Evolutionary conservation across 140 eudicot species (phyloP), one percentile per base, ranked within the genome.

Genomic region (Stevia rebaudiana): DNA sequence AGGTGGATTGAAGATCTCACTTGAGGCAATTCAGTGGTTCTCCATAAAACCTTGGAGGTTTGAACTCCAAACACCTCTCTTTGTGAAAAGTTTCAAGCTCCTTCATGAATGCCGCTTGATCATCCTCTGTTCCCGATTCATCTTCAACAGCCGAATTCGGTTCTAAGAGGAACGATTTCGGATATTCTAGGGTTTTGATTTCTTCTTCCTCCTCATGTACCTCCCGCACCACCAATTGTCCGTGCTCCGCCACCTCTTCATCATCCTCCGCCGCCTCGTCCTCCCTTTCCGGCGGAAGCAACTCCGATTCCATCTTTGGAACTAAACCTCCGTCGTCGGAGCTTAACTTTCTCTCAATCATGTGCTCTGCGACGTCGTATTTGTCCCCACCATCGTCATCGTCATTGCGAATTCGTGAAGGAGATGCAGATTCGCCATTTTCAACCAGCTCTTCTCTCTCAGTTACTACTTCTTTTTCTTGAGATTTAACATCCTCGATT

Each of bases 21-120:
- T 87, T 91, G 36, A 91, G 94, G 70, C 83, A 81, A 75, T 91
- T 91, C 13, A 91, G 65, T 33, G 88, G 88, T 75, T 84, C 98
- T 76, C 83, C 85, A 68, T 91, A 91, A 59, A 91, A 91, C 68
- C 67, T 84, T 10, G 89, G 95, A 52, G 91, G 83, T 83, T 82
- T 91, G 68, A 91, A 91, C 16, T 91, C 98, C 78, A 84, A 43
- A 47, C 70, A 75, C 52, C 76, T 91, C 71, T 84, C 85, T 60
- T 78, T 87, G 70, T 82, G 89, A 61, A 91, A 91, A 73, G 72
- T 63, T 58, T 82, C 91, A 6, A 91, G 82, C 79, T 87, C 98
- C 71, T 76, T 78, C 81, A 87, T 82, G 73, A 91, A 91, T 6
- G 74, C 86, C 23, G 77, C 76, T 70, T 87, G 98, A 41, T 91